Evolutionary conservation across 257 asterid genomes (phyloP).

Genomic region (Plantago major): DNA sequence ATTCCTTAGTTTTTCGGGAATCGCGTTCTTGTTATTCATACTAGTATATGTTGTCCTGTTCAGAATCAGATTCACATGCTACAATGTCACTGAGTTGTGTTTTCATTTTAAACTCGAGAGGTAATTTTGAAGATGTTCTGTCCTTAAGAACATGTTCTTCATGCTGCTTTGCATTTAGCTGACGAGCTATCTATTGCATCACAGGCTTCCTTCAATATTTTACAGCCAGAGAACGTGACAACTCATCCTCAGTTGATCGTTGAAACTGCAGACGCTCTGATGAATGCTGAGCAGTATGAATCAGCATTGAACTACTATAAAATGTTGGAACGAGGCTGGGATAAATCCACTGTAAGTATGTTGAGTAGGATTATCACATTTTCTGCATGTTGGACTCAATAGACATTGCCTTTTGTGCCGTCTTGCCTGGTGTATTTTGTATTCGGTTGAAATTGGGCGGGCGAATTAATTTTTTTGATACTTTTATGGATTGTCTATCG

Average conservation of each 20-base stretch:
- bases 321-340: background rate
- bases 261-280: conserved; percentile 8
- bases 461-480: no score
- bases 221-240: conserved; percentile 1
- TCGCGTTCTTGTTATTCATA: no score
- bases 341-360: conserved; percentile 8
- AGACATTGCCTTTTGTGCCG: background rate
- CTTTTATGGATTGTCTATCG: no score
- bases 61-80: no score
- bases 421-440: no score
- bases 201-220: conserved; percentile 3
- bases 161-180: background rate
- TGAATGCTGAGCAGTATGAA: conserved; percentile 12
- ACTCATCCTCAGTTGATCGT: background rate
- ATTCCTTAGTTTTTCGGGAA: no score
- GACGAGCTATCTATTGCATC: background rate
- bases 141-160: background rate
- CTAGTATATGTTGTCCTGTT: no score
- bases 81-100: background rate
- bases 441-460: no score
- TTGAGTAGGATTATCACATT: background rate
- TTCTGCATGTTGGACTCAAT: background rate
- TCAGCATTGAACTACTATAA: conserved; percentile 9
- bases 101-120: background rate
- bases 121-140: background rate